Base-by-base conservation (phyloP, 1,284 basidiomycete genomes). In the Ganoderma leucocontextum region DNA sequence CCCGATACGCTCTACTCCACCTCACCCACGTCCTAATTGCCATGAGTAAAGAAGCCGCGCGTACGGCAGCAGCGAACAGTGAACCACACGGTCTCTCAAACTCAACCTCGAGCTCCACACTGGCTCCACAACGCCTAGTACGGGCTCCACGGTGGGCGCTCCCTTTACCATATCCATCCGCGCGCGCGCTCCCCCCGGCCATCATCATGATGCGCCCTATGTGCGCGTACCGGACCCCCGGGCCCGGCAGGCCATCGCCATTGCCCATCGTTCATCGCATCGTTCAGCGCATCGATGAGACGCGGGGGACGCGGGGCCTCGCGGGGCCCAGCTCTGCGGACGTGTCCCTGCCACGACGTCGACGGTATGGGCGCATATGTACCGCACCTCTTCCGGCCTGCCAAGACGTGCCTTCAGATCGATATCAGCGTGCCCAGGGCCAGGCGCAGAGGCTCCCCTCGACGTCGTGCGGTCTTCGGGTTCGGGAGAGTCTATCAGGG, bases 341-440 rank as follows among this genome's bases (percentile, higher is more conserved):
- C 44, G 12, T 2, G 12, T 12, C 29, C 47, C 49, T 42, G 17
- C 38, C 19, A 42, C 36, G 8, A 17, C 22, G 6, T n/a, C n/a
- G n/a, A n/a, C 33, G 29, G 39, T 62, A 62, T 66, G 65, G 60
- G 65, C 44, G 65, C 55, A 63, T 66, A 52, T 66, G 65, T 62
- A 52, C 25, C 38, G 55, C 55, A 38, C 35, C 55, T 25, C 8
- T 59, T 59, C 12, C 57, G 57, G 57, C 17, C 10, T 41, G 58
- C 58, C 58, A 60, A 60, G 58, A 60, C 58, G n/a, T 6, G 9
- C 38, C n/a, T 60, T 22, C n/a, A 60, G 38, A 60, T 42, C 58
- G 22, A 22, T 19, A 33, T 49, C 47, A 25, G 47, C 22, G 22
- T 25, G 22, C 10, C 47, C 47, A 49, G 47, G 22, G 22, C 22